Percentiles rank a stretch among this genome's conserved stretches.
Evolutionary conservation across 331 rosid genomes (phyloP).

Genomic region (Acacia concinna): DNA sequence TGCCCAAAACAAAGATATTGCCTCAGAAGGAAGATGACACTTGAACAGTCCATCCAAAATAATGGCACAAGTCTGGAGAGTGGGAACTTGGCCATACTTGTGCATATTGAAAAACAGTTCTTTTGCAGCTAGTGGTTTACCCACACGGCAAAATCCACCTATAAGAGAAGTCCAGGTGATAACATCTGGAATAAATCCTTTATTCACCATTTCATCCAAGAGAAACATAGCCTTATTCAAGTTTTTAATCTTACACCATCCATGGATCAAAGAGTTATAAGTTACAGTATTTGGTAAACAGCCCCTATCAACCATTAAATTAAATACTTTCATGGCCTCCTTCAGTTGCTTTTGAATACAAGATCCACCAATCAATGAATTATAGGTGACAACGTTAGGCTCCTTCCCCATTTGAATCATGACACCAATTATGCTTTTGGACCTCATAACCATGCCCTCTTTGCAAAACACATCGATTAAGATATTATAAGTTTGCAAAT

Average conservation of each 20-base stretch:
- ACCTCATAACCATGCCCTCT: conserved; percentile 36
- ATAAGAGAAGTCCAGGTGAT: conserved; percentile 44
- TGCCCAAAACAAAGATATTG: conserved; percentile 33
- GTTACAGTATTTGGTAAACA: conserved; percentile 38
- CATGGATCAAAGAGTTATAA: conserved; percentile 38
- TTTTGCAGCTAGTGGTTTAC: conserved; percentile 40
- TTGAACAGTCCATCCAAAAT: conserved; percentile 45
- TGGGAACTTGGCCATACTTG: conserved; percentile 40
- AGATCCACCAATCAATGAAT: conserved; percentile 36
- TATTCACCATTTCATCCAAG: conserved; percentile 41
- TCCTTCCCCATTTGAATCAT: conserved; percentile 34
- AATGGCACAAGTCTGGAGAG: conserved; percentile 39
- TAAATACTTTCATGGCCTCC: conserved; percentile 36
- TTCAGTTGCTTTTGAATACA: conserved; percentile 40
- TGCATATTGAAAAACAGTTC: conserved; percentile 39
- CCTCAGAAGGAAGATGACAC: conserved; percentile 37
- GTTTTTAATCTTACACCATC: conserved; percentile 38
- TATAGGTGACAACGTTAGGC: conserved; percentile 39
- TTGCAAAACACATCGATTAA: conserved; percentile 41
- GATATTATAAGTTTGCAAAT: conserved; percentile 32
- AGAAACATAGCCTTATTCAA: conserved; percentile 37
- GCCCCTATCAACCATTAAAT: conserved; percentile 31
- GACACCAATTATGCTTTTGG: conserved; percentile 40
- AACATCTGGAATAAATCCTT: conserved; percentile 40
- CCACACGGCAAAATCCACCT: conserved; percentile 39